A percentile compares a stretch with the other conserved stretches of the same genome.
Evolutionary conservation across 2,329 filamentous ascomycete species (phyloP).

Genomic region (Fusarium coffeatum): DNA sequence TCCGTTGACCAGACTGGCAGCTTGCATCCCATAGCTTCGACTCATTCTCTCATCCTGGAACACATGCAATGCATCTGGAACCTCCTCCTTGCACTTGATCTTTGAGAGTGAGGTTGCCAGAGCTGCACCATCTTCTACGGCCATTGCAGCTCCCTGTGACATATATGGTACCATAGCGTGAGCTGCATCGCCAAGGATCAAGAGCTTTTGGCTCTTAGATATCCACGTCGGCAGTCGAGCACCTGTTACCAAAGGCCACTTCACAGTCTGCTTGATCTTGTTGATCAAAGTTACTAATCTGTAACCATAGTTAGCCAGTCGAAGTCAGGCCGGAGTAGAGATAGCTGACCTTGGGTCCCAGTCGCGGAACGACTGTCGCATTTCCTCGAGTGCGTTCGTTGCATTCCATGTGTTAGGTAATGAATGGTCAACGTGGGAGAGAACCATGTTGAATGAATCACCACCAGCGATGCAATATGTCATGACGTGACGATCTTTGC

Average conservation of each 20-base stretch:
- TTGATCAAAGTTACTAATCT: background rate
- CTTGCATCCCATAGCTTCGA: constrained; percentile 16
- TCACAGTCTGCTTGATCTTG: background rate
- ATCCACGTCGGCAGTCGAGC: background rate
- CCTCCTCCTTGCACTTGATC: background rate
- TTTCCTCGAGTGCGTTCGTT: background rate
- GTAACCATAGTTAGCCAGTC: background rate
- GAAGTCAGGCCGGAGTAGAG: rapidly evolving
- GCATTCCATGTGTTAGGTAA: background rate
- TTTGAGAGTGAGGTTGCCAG: background rate
- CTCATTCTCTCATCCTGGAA: constrained; percentile 16
- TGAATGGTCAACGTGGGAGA: background rate
- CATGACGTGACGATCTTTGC: constrained; percentile 11
- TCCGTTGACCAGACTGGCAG: constrained; percentile 2
- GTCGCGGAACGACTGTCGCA: background rate
- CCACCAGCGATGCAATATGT: constrained; percentile 6
- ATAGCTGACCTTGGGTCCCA: constrained; percentile 3
- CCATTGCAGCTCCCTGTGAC: constrained; percentile 20
- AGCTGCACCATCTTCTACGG: constrained; percentile 12
- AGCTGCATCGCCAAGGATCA: constrained; percentile 8
- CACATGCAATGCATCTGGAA: background rate
- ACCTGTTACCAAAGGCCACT: background rate
- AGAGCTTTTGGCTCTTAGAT: background rate
- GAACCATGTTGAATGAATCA: constrained; percentile 11
- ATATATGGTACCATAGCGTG: constrained; percentile 18